Evolutionary conservation across 1,284 basidiomycete species (phyloP), one percentile per base, ranked within the genome.

Genomic region (Rhodotorula sp.): DNA sequence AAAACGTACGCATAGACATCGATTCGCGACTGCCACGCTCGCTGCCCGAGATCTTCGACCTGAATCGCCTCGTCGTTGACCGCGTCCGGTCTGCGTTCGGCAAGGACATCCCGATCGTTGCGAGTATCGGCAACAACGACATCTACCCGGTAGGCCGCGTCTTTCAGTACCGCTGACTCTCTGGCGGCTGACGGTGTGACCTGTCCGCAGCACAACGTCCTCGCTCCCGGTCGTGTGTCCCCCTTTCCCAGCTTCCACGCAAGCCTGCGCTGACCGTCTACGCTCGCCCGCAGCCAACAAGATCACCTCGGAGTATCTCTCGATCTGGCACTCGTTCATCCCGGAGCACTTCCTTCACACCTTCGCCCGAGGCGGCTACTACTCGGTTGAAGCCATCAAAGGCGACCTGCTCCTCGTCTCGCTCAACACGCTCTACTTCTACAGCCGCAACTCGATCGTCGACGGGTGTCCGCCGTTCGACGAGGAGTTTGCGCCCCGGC

Each of bases 361-460:
- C 7, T 81, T 81, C 62, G 74, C 77, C 13, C 71, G 77, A 9
- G 81, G 93, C 15, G 92, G 88, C 40, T 95, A 95, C 81, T 96
- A 85, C 77, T 86, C 89, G 6, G 84, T 86, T 48, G 92, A 96
- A 78, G 88, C 95, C 46, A 31, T 54, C 18, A 88, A 89, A 1
- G 84, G 88, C 76, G 79, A 85, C 63, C 78, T 95, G 26, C 90
- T 91, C 13, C 91, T 89, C 56, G 87, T 96, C 78, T 89, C 88
- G 74, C 82, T 96, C 69, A 96, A 95, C 81, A 94, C 93, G 2
- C 85, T 96, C 80, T 96, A 92, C 81, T 94, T 92, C 82, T 96
- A 90, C 80, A 89, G 92, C 78, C 88, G 88, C 46, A 96, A 96
- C 82, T 91, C 92, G 82, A 89, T 90, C 22, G 73, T 78, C 24